These are phyloP conservation scores for Xylariales sp. DNA, from an alignment of 2,329 filamentous ascomycete genomes.

Conservation along the genomic window DNA sequence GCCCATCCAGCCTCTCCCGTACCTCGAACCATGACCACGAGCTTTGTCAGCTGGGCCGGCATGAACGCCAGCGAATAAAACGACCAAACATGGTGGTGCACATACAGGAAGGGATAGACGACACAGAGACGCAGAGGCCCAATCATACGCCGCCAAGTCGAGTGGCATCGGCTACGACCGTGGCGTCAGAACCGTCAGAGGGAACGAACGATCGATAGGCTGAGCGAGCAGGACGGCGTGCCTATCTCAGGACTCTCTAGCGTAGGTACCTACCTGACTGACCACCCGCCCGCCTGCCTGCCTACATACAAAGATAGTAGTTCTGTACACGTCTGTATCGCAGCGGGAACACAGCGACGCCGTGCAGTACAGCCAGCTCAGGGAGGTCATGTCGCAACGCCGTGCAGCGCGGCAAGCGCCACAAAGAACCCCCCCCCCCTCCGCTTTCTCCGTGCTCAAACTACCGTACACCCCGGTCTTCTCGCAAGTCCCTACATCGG, in stretches of 20 bases:
- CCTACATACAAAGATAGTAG: no score
- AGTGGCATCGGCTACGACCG: constrained; percentile 32
- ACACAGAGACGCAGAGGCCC: constrained; percentile 9
- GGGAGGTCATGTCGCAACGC: neutral
- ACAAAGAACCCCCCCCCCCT: neutral
- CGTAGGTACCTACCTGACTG: no score
- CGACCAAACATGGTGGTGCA: constrained; percentile 8
- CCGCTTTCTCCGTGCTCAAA: no score
- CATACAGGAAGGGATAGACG: constrained; percentile 14
- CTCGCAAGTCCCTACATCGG: neutral
- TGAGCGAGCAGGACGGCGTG: neutral
- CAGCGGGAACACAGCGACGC: neutral
- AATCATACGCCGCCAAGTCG: constrained; percentile 30
- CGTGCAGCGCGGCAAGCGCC: constrained; percentile 10
- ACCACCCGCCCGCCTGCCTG: no score
- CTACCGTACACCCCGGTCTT: no score
- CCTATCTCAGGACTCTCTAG: neutral
- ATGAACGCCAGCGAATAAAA: constrained; percentile 26
- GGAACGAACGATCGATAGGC: constrained; percentile 7
- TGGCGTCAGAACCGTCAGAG: constrained; percentile 23
- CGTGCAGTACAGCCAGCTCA: neutral
- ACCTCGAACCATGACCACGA: constrained; percentile 21
- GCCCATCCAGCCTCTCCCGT: constrained; percentile 5
- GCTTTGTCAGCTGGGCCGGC: constrained; percentile 19
- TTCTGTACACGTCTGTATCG: neutral